Evolutionary conservation across 345 rosid species (phyloP), one percentile per base, ranked within the genome.

Genomic region (Salix udensis): DNA sequence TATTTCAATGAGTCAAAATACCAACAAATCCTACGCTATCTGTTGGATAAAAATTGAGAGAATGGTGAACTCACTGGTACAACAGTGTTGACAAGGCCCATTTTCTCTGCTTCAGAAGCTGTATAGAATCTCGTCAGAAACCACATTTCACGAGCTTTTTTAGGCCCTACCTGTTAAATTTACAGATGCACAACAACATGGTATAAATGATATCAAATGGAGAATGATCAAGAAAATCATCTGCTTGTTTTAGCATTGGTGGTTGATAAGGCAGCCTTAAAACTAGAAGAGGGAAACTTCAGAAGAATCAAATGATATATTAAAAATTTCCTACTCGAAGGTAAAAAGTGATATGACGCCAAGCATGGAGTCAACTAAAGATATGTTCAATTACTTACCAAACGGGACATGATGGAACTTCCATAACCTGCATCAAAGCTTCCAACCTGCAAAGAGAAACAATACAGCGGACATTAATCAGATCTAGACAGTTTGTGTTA

Each of bases 341-440:
- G 44, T 40, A 40, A 40, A 6, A 61, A 4, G 21, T 21, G 4
- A 7, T 10, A 31, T 19, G 19, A 23, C 4, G 18, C 14, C 34
- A 69, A 42, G 16, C 23, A 7, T n/a, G 10, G 28, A 1, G 48
- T 68, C 24, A 10, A 71, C 13, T 11, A 55, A 31, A 50, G 15
- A 40, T 4, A 3, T 11, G 9, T 7, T 46, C 2, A 37, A 58
- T 15, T 69, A 55, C 88, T 86, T 86, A 93, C 98, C 93, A 95
- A 86, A 70, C 98, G 94, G 73, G 98, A 91, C 97, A 93, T 95
- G 76, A 93, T 86, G 53, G 98, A 91, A 78, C 98, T 90, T 76
- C 98, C 98, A 72, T 95, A 95, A 76, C 98, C 98, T 74, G 97
- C 98, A 87, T 95, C 98, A 82, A 95, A 95, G 84, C 98, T 95